Evolutionary conservation across 495 filamentous ascomycete species (phyloP), one percentile per base, ranked within the genome.

Genomic region (Trichoderma virens): DNA sequence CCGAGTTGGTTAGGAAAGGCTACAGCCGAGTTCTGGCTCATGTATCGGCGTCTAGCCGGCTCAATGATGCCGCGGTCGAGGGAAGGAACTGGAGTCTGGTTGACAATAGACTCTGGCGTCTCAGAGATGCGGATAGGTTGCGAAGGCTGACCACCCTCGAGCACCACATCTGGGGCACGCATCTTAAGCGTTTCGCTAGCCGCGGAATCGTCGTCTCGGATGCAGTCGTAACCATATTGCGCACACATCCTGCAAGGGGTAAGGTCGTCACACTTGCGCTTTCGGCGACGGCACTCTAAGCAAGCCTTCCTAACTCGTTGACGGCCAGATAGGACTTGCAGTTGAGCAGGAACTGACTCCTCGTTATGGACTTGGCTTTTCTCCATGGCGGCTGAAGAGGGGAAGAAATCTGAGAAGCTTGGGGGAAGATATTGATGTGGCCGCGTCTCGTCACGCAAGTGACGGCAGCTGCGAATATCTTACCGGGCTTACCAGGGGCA

Each of bases 251-350:
- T 6, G 38, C 61, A 62, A 1, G 61, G 61, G 1, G 20, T 18
- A n/a, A 20, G 35, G 34, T 35, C 61, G 38, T 62, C 61, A 32
- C 61, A 62, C 34, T 62, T 62, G 34, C 61, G 61, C 38, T 62
- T 62, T 14, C 61, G 61, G 18, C 39, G 8, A 5, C 61, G 61
- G 38, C 61, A 62, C n/a, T 35, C 34, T n/a, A 11, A 28, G 23
- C 61, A 62, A 6, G 61, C 61, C 31, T 61, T 61, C 14, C 27
- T 34, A 18, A 30, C 59, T 5, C 59, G 59, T 34, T 25, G 30
- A 2, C 59, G 59, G 18, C 59, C 31, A 35, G 32, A 11, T 11
- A 5, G 32, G 32, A 11, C 32, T 11, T 4, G 5, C 32, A 11
- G 32, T 11, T 35, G 32, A 35, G 32, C 32, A 35, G 32, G 32